phyloP scores from a whole-genome alignment of 2,329 filamentous ascomycete genomes.

The Monosporascus sp. region DNA sequence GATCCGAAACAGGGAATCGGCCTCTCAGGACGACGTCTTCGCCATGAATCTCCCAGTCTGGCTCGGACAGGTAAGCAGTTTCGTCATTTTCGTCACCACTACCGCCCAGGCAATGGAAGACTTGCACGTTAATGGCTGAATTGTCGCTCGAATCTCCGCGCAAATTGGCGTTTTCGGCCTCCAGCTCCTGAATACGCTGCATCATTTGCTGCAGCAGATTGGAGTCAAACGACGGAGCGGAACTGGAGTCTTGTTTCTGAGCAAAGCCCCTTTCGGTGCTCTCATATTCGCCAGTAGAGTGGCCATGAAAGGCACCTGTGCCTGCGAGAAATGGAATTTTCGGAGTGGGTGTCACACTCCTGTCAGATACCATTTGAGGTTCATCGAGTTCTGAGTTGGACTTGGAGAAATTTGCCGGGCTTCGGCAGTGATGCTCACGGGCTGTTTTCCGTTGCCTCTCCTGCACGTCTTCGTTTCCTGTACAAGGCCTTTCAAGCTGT shows the following conservation, averaged over 20 bases:
- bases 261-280: no score
- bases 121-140: not conserved
- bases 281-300: no score
- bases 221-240: no score
- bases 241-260: no score
- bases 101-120: not conserved
- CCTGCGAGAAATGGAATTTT: no score
- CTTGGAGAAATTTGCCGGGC: not conserved
- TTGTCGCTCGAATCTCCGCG: not conserved
- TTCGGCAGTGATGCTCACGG: no score
- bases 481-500: no score
- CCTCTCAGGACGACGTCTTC: not conserved
- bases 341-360: no score
- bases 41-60: not conserved
- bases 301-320: no score
- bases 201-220: not conserved
- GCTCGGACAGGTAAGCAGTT: not conserved
- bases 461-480: no score
- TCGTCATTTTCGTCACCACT: not conserved
- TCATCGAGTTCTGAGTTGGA: not conserved
- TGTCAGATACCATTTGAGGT: not conserved
- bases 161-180: not conserved
- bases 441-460: not conserved
- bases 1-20: not conserved
- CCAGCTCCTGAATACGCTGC: not conserved